Evolutionary conservation across 495 filamentous ascomycete genomes (phyloP).

Genomic region (Penicillium soppii): DNA sequence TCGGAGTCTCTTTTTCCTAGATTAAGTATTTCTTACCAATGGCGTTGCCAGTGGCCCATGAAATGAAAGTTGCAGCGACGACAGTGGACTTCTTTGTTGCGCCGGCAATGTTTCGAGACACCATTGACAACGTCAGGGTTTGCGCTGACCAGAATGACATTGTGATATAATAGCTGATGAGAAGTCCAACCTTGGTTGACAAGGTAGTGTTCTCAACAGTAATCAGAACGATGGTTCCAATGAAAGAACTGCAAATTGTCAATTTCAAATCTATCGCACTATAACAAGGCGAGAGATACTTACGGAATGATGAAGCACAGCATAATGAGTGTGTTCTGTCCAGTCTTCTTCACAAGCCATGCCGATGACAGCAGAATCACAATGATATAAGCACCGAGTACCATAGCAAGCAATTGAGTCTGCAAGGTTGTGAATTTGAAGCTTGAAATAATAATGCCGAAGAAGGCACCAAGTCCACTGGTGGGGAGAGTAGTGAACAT

Average conservation of each 20-base stretch:
- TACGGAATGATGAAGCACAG: slow-evolving; percentile 62
- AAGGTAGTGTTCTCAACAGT: slow-evolving; percentile 54
- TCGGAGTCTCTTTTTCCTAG: not conserved
- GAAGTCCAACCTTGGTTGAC: slow-evolving; percentile 49
- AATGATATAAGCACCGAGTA: slow-evolving; percentile 65
- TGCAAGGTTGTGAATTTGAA: slow-evolving; percentile 45
- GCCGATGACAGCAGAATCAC: slow-evolving; percentile 60
- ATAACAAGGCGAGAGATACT: slow-evolving; percentile 17
- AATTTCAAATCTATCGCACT: not conserved
- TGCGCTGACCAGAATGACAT: slow-evolving; percentile 57
- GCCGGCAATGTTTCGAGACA: slow-evolving; percentile 64
- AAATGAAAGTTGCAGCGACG: slow-evolving; percentile 44
- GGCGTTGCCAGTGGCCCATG: slow-evolving; percentile 44
- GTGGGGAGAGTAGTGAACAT: slow-evolving; percentile 68
- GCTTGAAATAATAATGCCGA: slow-evolving; percentile 56
- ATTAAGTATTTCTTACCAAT: slow-evolving; percentile 23
- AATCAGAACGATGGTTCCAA: slow-evolving; percentile 64
- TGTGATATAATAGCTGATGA: slow-evolving; percentile 63
- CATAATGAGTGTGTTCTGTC: slow-evolving; percentile 66
- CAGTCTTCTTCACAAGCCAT: slow-evolving; percentile 61
- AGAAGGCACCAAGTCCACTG: slow-evolving; percentile 64
- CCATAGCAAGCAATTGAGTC: slow-evolving; percentile 59
- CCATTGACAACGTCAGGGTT: slow-evolving; percentile 57
- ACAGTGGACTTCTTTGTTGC: slow-evolving; percentile 65
- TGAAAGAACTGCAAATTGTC: slow-evolving; percentile 33